Evolutionary conservation across 176 grass and related monocot genomes (phyloP), one percentile per base, ranked within the genome.

Genomic region (Cenchrus purpureus): DNA sequence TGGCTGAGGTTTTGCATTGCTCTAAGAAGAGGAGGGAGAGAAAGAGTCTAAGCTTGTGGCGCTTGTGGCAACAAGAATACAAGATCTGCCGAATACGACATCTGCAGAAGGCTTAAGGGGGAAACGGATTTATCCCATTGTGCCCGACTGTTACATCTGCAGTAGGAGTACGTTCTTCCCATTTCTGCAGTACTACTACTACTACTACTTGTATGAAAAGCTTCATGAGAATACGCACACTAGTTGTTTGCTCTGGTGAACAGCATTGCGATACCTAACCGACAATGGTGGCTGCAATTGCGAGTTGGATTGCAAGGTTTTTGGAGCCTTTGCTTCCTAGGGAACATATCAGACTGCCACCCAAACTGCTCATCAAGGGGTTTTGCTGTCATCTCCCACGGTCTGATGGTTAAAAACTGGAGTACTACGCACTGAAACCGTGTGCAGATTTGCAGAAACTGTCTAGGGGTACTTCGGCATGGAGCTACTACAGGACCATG

Each of bases 311-410:
- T 52, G 17, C 6, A 77, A 77, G 42, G 44, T 34, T 32, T 73
- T 32, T 73, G 61, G 77, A 51, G 10, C n/a, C 70, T 68, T 68
- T 68, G 43, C 53, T 62, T 54, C 44, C 2, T 65, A 70, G 61
- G 68, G 54, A 70, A 69, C 44, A 69, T 62, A 62, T 62, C 63
- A 20, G 6, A 50, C 75, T 53, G 55, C 55, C 48, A 68, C 62
- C 40, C 29, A 68, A 54, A 66, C 45, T 52, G 59, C 48, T 2
- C 48, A 68, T 80, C 16, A 67, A 40, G 29, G 29, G 29, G 17
- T 22, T 55, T 74, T 60, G 15, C 37, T 60, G 29, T 19, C 49
- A 25, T 20, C 31, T 42, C 29, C 14, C 49, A 15, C 32, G 64
- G 50, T 31, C 63, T 68, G 50, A 15, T 68, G 65, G 29, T 20